phyloP scores from a whole-genome alignment of 176 grass and related monocot species.

The Neostapfia colusana region DNA sequence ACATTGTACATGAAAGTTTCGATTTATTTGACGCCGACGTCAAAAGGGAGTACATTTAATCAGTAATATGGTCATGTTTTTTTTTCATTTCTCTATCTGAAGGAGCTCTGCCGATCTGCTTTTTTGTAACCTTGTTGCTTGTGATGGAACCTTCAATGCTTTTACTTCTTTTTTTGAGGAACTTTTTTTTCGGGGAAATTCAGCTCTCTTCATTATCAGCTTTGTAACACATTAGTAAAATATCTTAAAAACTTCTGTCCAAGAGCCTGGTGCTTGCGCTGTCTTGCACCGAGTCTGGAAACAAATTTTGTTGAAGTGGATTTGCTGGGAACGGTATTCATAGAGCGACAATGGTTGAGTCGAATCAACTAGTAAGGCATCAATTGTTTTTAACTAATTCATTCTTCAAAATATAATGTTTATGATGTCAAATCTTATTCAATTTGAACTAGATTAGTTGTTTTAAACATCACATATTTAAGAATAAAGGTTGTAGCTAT shows the following conservation, averaged over 20 bases:
- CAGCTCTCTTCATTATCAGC: background rate
- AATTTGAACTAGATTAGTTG: too few relatives aligned
- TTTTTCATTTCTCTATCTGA: background rate
- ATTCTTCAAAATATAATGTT: too few relatives aligned
- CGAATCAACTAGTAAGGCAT: background rate
- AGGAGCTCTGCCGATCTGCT: background rate
- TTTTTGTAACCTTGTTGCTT: background rate
- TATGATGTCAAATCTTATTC: too few relatives aligned
- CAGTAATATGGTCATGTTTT: background rate
- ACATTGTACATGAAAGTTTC: slow-evolving; percentile 16
- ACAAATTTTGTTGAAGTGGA: background rate
- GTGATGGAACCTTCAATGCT: background rate
- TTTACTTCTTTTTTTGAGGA: background rate
- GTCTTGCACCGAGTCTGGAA: background rate
- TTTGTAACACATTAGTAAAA: background rate
- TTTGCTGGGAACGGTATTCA: background rate
- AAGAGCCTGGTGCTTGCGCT: background rate
- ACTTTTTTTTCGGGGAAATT: background rate
- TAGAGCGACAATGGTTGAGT: background rate
- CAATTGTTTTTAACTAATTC: background rate
- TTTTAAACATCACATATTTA: too few relatives aligned
- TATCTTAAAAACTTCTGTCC: background rate
- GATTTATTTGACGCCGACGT: too few relatives aligned
- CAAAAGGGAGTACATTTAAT: too few relatives aligned
- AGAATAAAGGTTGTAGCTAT: too few relatives aligned